Conservation (phyloP, 352 stramenopile genomes). For the Phytophthora sojae region DNA sequence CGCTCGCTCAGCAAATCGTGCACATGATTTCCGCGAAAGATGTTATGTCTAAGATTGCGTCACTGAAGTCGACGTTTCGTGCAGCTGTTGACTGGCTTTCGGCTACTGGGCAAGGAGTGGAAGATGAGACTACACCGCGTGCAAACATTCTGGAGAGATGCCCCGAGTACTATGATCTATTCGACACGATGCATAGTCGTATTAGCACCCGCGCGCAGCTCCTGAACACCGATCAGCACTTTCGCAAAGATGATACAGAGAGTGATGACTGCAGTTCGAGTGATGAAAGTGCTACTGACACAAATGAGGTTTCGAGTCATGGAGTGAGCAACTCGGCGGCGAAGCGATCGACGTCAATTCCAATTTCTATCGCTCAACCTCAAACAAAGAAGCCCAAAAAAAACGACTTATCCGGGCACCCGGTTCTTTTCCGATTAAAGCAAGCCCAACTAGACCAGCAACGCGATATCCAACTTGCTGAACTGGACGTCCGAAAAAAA, state of each 20-base stretch:
- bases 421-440: background rate
- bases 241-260: constrained; percentile 1
- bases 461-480: background rate
- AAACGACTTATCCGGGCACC: constrained; percentile 2
- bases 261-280: background rate
- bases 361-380: constrained; percentile 9
- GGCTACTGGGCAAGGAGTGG: background rate
- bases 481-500: constrained; percentile 4
- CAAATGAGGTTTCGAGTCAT: background rate
- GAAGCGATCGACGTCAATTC: constrained; percentile 3
- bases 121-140: background rate
- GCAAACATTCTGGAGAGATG: constrained; percentile 2
- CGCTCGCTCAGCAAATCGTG: constrained; percentile 1
- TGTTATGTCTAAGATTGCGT: constrained; percentile 4
- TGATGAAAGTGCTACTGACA: background rate
- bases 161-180: constrained; percentile 6
- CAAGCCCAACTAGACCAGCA: constrained; percentile 9
- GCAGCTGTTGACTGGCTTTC: background rate
- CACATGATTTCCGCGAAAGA: background rate
- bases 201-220: constrained; percentile 10
- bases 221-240: constrained; percentile 1
- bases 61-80: constrained; percentile 4
- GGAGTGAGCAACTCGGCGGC: background rate
- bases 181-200: constrained; percentile 9
- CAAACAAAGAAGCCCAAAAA: constrained; percentile 1